Conservation (phyloP, 2,329 filamentous ascomycete genomes). For the Calonectria ilicicola region DNA sequence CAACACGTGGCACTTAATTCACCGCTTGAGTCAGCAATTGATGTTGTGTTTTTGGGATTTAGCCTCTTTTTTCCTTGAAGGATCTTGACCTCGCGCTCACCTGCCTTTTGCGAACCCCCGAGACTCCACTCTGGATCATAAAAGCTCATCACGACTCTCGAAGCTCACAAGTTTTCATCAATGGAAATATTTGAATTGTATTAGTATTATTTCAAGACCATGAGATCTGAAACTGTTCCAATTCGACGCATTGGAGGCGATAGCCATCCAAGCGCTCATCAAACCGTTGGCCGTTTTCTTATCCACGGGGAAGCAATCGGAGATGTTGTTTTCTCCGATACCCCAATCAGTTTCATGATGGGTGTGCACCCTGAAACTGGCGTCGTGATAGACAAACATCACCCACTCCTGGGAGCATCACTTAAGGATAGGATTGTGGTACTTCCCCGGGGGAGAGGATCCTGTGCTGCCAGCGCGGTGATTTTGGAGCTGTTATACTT, state of each 20-base stretch:
- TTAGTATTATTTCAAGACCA: not conserved
- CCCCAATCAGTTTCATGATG: not conserved
- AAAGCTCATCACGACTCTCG: not conserved
- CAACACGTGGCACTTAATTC: not conserved
- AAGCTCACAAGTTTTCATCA: not conserved
- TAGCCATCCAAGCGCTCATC: not conserved
- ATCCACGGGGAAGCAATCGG: not conserved
- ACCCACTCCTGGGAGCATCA: not conserved
- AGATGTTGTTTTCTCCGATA: not conserved
- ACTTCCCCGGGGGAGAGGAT: not conserved
- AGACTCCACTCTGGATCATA: not conserved
- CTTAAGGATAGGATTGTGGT: not conserved
- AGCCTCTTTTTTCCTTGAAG: not conserved
- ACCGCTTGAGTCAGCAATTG: not conserved
- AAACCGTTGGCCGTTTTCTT: not conserved
- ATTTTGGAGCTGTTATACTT: not conserved
- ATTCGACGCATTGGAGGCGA: not conserved
- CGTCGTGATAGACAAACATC: not conserved
- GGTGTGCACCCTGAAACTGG: not conserved
- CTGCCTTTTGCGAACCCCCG: not conserved
- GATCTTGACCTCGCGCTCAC: not conserved
- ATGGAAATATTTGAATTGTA: not conserved
- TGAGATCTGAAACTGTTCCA: not conserved
- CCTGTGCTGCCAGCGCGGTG: not conserved
- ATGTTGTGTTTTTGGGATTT: not conserved